Conservation (phyloP, 2,329 filamentous ascomycete species). For the Apiospora pterosperma region DNA sequence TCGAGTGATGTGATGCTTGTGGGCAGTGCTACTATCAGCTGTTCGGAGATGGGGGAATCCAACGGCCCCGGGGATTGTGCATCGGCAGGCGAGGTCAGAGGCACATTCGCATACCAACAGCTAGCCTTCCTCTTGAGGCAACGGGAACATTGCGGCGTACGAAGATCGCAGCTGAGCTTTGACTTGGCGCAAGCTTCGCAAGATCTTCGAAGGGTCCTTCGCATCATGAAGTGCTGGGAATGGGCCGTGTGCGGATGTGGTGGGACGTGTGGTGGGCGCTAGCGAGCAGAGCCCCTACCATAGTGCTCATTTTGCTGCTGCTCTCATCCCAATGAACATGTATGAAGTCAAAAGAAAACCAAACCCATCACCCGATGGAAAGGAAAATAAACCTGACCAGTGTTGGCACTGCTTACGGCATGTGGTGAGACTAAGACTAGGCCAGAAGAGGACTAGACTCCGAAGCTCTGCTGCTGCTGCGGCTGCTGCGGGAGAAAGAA, state of each 20-base stretch:
- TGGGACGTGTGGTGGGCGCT: not conserved
- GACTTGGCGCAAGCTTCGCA: slow-evolving; percentile 53
- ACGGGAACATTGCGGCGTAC: slow-evolving; percentile 51
- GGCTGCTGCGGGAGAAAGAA: not conserved
- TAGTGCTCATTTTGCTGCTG: not conserved
- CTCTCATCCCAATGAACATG: not conserved
- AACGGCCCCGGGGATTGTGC: not conserved
- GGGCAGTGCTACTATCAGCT: slow-evolving; percentile 4
- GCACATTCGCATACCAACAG: slow-evolving; percentile 54
- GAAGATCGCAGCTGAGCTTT: slow-evolving; percentile 54
- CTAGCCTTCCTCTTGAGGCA: slow-evolving; percentile 44
- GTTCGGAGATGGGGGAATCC: slow-evolving; percentile 5
- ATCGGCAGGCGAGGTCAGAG: slow-evolving; percentile 30
- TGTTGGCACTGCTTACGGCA: not conserved
- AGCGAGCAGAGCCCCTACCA: slow-evolving; percentile 1
- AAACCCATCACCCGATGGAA: not conserved
- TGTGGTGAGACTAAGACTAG: not conserved
- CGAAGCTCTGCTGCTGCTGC: not conserved
- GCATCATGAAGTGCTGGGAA: slow-evolving; percentile 35
- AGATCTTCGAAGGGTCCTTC: slow-evolving; percentile 52
- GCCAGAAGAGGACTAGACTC: slow-evolving; percentile 5
- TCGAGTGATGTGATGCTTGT: slow-evolving; percentile 33
- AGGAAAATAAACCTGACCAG: not conserved
- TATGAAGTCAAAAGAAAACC: not conserved
- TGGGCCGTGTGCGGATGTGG: not conserved